phyloP scores from a whole-genome alignment of 148 eudicot species.

The Vaccinium myrtillus region DNA sequence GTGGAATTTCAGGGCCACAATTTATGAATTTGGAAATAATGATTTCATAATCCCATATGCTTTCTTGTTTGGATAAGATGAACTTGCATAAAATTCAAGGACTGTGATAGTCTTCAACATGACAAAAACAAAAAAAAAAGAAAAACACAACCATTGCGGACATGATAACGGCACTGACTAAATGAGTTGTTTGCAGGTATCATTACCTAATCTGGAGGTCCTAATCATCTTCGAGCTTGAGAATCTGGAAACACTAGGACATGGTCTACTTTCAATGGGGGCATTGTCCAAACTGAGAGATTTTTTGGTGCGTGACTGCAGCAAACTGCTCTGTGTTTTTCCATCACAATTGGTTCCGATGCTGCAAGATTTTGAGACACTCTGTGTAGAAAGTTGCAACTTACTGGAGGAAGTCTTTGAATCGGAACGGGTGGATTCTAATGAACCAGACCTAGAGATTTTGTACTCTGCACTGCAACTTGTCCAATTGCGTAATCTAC shows the following conservation, averaged over 20 bases:
- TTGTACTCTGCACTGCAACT: neutral
- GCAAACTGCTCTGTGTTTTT: no score
- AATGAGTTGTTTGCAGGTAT: no score
- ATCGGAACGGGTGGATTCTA: neutral
- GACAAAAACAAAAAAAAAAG: neutral
- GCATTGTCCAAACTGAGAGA: no score
- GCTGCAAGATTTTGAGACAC: neutral
- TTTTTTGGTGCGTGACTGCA: no score
- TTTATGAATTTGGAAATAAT: neutral
- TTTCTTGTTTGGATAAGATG: neutral
- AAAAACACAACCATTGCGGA: no score
- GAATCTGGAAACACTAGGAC: no score
- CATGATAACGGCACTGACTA: no score
- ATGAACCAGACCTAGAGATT: neutral
- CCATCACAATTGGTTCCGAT: neutral
- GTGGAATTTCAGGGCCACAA: neutral
- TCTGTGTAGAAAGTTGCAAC: neutral
- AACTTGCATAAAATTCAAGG: no score
- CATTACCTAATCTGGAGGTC: no score
- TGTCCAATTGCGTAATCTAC: neutral
- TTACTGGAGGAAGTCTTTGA: neutral
- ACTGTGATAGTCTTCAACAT: neutral
- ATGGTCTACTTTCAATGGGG: no score
- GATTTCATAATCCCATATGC: neutral
- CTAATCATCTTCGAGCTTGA: no score